Base-by-base conservation (phyloP, 1,284 basidiomycete genomes). In the Sanghuangporus baumii region DNA sequence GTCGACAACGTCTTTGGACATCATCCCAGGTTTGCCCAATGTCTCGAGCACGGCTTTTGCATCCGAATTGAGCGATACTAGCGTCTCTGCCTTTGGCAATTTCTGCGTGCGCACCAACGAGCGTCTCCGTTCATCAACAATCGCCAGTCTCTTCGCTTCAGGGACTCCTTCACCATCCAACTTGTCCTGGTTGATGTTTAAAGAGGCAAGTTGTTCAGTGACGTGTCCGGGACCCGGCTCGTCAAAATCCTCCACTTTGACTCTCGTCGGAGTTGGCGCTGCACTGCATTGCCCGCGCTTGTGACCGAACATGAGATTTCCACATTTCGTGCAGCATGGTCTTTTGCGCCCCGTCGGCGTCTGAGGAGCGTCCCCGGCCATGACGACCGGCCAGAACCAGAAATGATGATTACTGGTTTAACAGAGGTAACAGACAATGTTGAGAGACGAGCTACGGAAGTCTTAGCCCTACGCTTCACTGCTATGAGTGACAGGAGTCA, bases 221-320 rank as follows among this genome's bases (percentile, higher is more conserved):
- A 63, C 48, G 41, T 55, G 26, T n/a, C 20, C 36, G 50, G 34
- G n/a, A 14, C 2, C 16, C n/a, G 23, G 52, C 3, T 52, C 48
- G 40, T 55, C 55, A 16, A 11, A 14, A 8, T 38, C 51, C 20
- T 37, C 37, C 5, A 20, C 46, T 20, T 52, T 40, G 50, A 54
- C 48, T 51, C 37, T 52, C 11, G 54, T 34, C 6, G 46, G 41
- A 6, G 59, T 61, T 52, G 34, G 9, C 5, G 34, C 52, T 54
- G 36, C 60, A 23, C 48, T 34, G 46, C 64, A 65, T 57, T 59
- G 56, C 1, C 58, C 56, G 14, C 64, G 64, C 41, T 63, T 62
- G 40, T 65, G 64, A n/a, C 64, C 64, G 9, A 58, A 50, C 64
- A 65, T 65, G 0, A 50, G 64, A 9, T 48, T 43, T 7, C 64